Conservation (phyloP, 345 rosid species). For the Melaleuca quinquenervia region DNA sequence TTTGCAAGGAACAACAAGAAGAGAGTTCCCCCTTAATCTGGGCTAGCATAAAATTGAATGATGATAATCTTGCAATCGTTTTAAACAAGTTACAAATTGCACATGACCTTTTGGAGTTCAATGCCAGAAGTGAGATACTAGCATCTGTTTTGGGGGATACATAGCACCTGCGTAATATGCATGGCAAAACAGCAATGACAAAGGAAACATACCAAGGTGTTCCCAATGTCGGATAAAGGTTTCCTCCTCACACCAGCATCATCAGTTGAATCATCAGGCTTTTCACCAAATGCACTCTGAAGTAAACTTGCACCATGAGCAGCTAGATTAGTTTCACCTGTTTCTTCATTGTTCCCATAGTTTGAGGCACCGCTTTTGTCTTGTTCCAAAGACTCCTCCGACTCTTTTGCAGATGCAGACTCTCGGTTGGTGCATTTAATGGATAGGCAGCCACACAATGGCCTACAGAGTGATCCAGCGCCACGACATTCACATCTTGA, state of each 20-base stretch:
- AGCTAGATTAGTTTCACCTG: conserved; percentile 28
- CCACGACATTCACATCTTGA: conserved; percentile 71
- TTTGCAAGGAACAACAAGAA: neutral
- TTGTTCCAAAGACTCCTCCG: conserved; percentile 12
- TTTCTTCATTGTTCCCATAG: conserved; percentile 9
- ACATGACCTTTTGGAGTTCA: neutral
- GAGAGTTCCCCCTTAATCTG: neutral
- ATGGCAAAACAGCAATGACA: neutral
- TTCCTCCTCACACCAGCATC: conserved; percentile 46
- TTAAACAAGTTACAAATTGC: neutral
- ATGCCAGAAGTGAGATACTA: neutral
- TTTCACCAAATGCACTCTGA: conserved; percentile 55
- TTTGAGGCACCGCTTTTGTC: neutral
- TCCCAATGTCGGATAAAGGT: conserved; percentile 81
- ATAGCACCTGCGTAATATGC: neutral
- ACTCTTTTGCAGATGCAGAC: neutral
- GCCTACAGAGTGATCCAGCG: conserved; percentile 49
- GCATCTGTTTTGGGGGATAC: neutral
- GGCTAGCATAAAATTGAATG: neutral
- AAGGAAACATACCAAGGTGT: conserved; percentile 36
- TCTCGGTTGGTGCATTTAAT: conserved; percentile 57
- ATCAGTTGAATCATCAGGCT: conserved; percentile 23
- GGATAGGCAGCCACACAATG: conserved; percentile 55
- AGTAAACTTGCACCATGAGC: conserved; percentile 78
- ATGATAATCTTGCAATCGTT: neutral